Conservation (phyloP, 1,139 yeast genomes). For the Blastobotrys persicus region DNA sequence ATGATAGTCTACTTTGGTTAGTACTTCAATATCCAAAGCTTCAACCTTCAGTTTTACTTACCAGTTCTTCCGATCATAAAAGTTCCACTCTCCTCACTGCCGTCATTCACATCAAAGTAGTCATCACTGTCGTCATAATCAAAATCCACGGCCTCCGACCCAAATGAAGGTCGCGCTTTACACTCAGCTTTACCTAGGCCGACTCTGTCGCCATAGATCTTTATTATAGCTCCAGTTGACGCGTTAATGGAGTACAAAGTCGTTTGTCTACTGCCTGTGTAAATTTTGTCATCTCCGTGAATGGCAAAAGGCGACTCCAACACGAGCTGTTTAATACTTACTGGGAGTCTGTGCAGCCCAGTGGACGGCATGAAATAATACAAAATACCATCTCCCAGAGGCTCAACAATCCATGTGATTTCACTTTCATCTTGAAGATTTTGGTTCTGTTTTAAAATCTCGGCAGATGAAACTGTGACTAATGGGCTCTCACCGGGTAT, state of each 20-base stretch:
- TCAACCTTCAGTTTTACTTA: constrained; percentile 12
- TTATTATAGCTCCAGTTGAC: constrained; percentile 70
- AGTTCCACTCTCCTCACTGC: constrained; percentile 30
- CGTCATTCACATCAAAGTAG: constrained; percentile 3
- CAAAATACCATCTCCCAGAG: constrained; percentile 80
- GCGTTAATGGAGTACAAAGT: constrained; percentile 74
- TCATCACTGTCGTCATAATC: constrained; percentile 25
- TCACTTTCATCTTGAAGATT: constrained; percentile 33
- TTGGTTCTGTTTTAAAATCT: constrained; percentile 12
- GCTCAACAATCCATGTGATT: constrained; percentile 83
- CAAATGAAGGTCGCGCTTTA: constrained; percentile 12
- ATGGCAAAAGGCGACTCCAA: constrained; percentile 68
- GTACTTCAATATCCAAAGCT: not conserved
- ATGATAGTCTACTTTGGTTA: constrained; percentile 45
- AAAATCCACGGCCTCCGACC: constrained; percentile 9
- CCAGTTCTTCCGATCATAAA: constrained; percentile 41
- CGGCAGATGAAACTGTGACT: constrained; percentile 29
- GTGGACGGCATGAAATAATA: constrained; percentile 75
- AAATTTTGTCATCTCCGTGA: constrained; percentile 80
- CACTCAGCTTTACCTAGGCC: constrained; percentile 30
- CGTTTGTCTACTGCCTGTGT: constrained; percentile 81
- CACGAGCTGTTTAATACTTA: constrained; percentile 75
- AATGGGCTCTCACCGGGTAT: constrained; percentile 47
- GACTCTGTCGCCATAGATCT: constrained; percentile 57
- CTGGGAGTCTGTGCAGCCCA: constrained; percentile 80